A percentile compares a stretch with the other conserved stretches of the same genome.
Evolutionary conservation across 345 rosid species (phyloP).

Genomic region (Eucalyptus polybractea): DNA sequence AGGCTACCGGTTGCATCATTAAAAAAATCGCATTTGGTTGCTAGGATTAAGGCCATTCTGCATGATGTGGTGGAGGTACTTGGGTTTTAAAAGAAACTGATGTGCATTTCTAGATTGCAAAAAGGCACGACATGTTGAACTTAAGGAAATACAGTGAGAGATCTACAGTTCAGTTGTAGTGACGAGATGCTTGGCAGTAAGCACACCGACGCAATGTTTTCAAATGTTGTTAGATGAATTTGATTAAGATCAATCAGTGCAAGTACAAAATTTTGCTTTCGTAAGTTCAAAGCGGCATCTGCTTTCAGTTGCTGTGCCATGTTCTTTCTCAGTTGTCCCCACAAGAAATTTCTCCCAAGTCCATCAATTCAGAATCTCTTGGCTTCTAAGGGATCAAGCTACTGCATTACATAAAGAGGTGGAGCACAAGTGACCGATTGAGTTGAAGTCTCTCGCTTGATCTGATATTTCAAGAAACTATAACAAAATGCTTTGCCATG

Average conservation of each 20-base stretch:
- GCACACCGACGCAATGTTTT: not conserved
- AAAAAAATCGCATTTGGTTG: not conserved
- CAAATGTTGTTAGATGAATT: not conserved
- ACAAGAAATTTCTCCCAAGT: not conserved
- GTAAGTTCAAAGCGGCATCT: not conserved
- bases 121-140: not conserved
- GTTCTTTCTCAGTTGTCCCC: not conserved
- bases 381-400: not conserved
- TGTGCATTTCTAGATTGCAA: not conserved
- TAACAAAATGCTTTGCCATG: not conserved
- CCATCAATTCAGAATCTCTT: not conserved
- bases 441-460: not conserved
- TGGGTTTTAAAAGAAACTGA: not conserved
- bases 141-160: not conserved
- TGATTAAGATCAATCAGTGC: not conserved
- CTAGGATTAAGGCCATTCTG: not conserved
- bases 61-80: not conserved
- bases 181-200: not conserved
- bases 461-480: not conserved
- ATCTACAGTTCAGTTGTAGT: not conserved
- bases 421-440: not conserved
- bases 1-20: too few relatives aligned
- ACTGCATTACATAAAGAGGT: not conserved
- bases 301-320: not conserved
- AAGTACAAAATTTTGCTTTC: not conserved